phyloP scores from a whole-genome alignment of 495 filamentous ascomycete species.

The Polyplosphaeria fusca region DNA sequence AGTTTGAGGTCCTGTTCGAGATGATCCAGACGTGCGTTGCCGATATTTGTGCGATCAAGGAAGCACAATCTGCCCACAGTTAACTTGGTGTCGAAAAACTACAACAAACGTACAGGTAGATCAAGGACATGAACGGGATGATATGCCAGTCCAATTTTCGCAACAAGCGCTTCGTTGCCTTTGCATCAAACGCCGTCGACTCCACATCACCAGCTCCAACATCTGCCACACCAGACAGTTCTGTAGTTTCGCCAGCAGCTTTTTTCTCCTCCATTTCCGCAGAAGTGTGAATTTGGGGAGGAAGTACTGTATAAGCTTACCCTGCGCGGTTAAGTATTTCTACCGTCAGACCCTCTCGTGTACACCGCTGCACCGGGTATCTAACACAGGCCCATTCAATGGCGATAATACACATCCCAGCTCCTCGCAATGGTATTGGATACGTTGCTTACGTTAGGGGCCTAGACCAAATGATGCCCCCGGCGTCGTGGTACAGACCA shows the following conservation, averaged over 20 bases:
- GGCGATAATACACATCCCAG: not conserved
- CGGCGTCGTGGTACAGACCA: not conserved
- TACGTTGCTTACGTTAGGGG: not conserved
- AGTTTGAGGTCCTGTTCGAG: constrained; percentile 60
- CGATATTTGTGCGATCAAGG: constrained; percentile 63
- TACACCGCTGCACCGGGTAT: not conserved
- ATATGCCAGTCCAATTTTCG: constrained; percentile 51
- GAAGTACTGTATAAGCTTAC: not conserved
- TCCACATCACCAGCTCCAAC: constrained; percentile 6
- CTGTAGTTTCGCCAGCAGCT: not conserved
- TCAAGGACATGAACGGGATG: constrained; percentile 53
- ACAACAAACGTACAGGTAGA: constrained; percentile 47
- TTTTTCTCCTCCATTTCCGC: constrained; percentile 15
- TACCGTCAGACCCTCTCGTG: not conserved
- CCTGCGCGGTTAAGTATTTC: not conserved
- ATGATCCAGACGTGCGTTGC: constrained; percentile 81
- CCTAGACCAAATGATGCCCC: not conserved
- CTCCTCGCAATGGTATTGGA: not conserved
- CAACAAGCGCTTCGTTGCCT: constrained; percentile 45
- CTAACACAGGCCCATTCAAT: too few relatives aligned
- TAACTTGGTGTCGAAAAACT: not conserved
- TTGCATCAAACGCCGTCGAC: constrained; percentile 24
- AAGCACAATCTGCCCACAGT: constrained; percentile 55
- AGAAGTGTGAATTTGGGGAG: not conserved
- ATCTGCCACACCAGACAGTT: not conserved